Evolutionary conservation across 768 basidiomycete species (phyloP).

Genomic region (Lentinula lateritia): DNA sequence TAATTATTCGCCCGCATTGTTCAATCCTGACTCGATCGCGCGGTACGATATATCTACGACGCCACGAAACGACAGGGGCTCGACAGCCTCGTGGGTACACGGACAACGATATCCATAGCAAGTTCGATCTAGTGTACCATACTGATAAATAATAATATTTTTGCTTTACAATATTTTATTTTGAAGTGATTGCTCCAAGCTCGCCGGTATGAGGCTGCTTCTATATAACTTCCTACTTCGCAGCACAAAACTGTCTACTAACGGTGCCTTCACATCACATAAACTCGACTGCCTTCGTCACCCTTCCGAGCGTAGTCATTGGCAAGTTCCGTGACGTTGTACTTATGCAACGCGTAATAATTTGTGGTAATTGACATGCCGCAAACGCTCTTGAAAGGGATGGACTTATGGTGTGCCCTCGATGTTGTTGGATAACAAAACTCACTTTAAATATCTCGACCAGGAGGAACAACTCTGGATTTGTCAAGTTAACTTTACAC

Average conservation of each 20-base stretch:
- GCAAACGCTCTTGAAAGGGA: slow-evolving; percentile 54
- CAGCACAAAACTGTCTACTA: too few relatives aligned
- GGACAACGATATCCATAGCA: slow-evolving; percentile 2
- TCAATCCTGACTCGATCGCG: neutral
- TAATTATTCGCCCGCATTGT: neutral
- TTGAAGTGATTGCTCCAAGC: too few relatives aligned
- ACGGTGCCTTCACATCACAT: neutral
- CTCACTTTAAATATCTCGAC: slow-evolving; percentile 81
- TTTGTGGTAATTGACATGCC: slow-evolving; percentile 70
- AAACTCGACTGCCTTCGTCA: neutral
- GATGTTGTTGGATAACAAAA: neutral
- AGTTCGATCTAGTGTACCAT: neutral
- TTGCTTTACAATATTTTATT: neutral
- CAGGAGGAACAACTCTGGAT: slow-evolving; percentile 69
- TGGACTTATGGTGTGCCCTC: neutral
- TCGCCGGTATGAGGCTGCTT: too few relatives aligned
- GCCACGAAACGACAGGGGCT: neutral
- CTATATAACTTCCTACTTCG: too few relatives aligned
- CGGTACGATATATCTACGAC: neutral
- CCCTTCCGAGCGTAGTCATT: slow-evolving; percentile 28
- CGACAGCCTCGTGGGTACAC: neutral
- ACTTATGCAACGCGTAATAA: slow-evolving; percentile 68
- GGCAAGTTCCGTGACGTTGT: slow-evolving; percentile 75
- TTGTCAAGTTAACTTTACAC: slow-evolving; percentile 61
- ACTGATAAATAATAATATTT: neutral